Base-by-base conservation (phyloP, 2,329 filamentous ascomycete species). In the Claviceps humidiphila region DNA sequence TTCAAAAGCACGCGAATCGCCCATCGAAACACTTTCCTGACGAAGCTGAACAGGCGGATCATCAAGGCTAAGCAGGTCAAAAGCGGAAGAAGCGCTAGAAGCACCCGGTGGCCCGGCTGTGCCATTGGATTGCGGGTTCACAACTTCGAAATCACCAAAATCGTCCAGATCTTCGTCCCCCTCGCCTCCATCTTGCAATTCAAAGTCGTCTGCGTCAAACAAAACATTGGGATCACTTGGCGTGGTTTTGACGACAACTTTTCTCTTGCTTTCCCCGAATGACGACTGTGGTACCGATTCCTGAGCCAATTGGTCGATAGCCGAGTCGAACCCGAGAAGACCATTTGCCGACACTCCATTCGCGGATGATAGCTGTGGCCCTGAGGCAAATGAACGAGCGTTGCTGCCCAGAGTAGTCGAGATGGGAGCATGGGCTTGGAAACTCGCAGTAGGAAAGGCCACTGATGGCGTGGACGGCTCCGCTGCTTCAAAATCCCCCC, bases 401-500 rank as follows among this genome's bases (percentile, higher is more conserved):
- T 20, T n/a, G 45, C 45, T 46, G 9, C n/a, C 34, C 22, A 2
- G 24, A 5, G 7, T 42, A n/a, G 30, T 38, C 4, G 45, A 11
- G 26, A 37, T 14, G 1, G 22, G 22, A 24, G 22, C 30, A 3
- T 37, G 37, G 17, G 43, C 20, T n/a, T 22, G 26, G 7, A 43
- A 44, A 13, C 45, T 17, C 51, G 51, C 20, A 37, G 41, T 41
- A 26, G 51, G 4, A 42, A 30, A 8, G 26, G 24, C 6, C 24
- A 41, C 9, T 46, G 50, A n/a, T 42, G 37, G 4, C 42, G 24
- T 37, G 2, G 51, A 38, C 37, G 57, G 63, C 40, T 73, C 66
- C 16, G 78, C 79, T 45, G 75, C 73, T 63, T 85, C 81, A 59
- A 86, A 86, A 52, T 85, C 82, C 0, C 82, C 82, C 76, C 82